These are phyloP conservation scores for Linderina pennispora DNA, from an alignment of 192 early-diverging fungal species.

Conservation along the genomic window DNA sequence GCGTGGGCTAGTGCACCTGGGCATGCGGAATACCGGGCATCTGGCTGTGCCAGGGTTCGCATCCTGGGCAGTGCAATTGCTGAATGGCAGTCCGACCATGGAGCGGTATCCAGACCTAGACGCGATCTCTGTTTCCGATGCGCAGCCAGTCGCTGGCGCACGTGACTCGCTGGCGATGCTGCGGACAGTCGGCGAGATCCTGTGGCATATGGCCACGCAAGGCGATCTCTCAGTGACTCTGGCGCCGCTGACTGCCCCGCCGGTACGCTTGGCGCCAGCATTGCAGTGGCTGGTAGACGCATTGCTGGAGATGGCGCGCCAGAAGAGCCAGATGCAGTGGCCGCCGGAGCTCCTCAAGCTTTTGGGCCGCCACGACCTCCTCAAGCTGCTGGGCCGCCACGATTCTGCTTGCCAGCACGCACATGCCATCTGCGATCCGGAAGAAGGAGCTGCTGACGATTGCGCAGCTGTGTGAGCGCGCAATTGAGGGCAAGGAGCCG, in stretches of 20 bases:
- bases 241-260: constrained; percentile 8
- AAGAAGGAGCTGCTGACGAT: constrained; percentile 9
- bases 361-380: no score
- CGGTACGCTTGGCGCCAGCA: constrained; percentile 15
- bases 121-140: no score
- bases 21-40: no score
- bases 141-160: constrained; percentile 14
- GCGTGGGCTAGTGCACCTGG: no score
- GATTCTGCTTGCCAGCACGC: constrained; percentile 21
- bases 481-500: no score
- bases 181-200: constrained; percentile 1
- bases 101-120: no score
- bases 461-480: constrained; percentile 12
- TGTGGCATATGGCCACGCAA: constrained; percentile 13
- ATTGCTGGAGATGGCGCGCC: constrained; percentile 5
- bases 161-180: constrained; percentile 11
- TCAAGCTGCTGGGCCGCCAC: constrained; percentile 26
- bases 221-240: constrained; percentile 7
- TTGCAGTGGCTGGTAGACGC: constrained; percentile 27
- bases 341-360: no score
- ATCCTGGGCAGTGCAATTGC: no score
- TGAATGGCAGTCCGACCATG: no score
- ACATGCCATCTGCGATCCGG: no score
- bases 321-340: constrained; percentile 10
- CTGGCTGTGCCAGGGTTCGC: no score